A percentile compares a stretch with the other conserved stretches of the same genome.
These are phyloP conservation scores for Fusarium liriodendri DNA, from an alignment of 2,329 filamentous ascomycete species.

Conservation along the genomic window DNA sequence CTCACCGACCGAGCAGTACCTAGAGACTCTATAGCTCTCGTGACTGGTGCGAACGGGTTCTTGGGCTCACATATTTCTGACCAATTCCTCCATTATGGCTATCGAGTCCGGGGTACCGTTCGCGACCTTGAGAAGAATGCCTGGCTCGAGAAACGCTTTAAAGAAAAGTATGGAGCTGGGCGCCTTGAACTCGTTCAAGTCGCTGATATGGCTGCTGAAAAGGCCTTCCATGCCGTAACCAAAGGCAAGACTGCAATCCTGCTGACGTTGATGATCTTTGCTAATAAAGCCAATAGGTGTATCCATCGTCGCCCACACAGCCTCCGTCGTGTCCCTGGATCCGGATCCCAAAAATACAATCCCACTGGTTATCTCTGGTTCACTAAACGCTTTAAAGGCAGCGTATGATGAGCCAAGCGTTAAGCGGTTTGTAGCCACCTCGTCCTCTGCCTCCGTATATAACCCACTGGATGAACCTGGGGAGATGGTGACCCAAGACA, in stretches of 20 bases:
- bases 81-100: slow-evolving; percentile 51
- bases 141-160: slow-evolving; percentile 45
- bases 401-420: slow-evolving; percentile 50
- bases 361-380: slow-evolving; percentile 45
- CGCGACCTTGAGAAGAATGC: slow-evolving; percentile 47
- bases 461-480: background rate
- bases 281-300: slow-evolving; percentile 20
- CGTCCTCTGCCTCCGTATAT: slow-evolving; percentile 22
- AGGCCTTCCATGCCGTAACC: slow-evolving; percentile 41
- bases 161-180: slow-evolving; percentile 45
- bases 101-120: slow-evolving; percentile 56
- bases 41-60: slow-evolving; percentile 55
- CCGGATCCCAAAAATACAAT: slow-evolving; percentile 55
- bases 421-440: slow-evolving; percentile 51
- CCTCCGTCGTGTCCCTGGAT: slow-evolving; percentile 48
- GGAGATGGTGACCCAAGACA: background rate
- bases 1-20: background rate
- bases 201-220: slow-evolving; percentile 43
- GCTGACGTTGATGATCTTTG: background rate
- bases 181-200: slow-evolving; percentile 49
- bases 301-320: slow-evolving; percentile 52
- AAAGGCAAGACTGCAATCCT: slow-evolving; percentile 24
- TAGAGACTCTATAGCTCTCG: slow-evolving; percentile 47
- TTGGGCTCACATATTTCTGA: slow-evolving; percentile 53
- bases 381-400: slow-evolving; percentile 47